phyloP scores from a whole-genome alignment of 139 green algal genomes.

The Bryopsis sp. region DNA sequence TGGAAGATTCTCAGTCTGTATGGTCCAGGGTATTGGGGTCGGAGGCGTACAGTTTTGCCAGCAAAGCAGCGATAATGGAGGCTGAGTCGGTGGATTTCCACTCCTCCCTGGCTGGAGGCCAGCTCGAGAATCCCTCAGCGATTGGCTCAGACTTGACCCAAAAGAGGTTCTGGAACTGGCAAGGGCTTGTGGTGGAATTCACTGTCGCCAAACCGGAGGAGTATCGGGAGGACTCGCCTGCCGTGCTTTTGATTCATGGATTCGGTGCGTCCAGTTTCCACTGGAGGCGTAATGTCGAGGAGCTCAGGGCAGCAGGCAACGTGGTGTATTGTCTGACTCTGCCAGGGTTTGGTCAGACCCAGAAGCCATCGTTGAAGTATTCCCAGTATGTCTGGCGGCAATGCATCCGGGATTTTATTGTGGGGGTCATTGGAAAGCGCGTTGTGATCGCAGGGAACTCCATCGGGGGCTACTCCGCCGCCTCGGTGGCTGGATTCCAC shows the following conservation, averaged over 20 bases:
- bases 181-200: constrained; percentile 5
- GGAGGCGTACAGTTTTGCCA: not conserved
- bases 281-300: constrained; percentile 65
- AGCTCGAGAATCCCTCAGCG: not conserved
- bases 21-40: not conserved
- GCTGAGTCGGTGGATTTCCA: constrained; percentile 1
- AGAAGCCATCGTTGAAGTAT: constrained; percentile 79
- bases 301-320: constrained; percentile 57
- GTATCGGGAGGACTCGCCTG: constrained; percentile 23
- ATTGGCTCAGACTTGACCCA: not conserved
- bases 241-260: constrained; percentile 85
- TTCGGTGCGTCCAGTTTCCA: constrained; percentile 95
- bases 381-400: constrained; percentile 68
- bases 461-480: constrained; percentile 83
- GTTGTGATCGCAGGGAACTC: constrained; percentile 90
- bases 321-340: constrained; percentile 2
- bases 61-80: not conserved
- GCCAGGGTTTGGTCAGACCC: constrained; percentile 61
- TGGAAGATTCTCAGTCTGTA: too few relatives aligned
- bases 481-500: constrained; percentile 56
- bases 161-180: constrained; percentile 7
- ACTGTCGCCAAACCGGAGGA: not conserved
- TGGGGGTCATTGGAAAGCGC: constrained; percentile 60
- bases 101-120: not conserved
- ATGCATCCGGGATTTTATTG: constrained; percentile 58